Evolutionary conservation across 1,139 yeast genomes (phyloP), one percentile per base, ranked within the genome.

Genomic region (Candida sp.): DNA sequence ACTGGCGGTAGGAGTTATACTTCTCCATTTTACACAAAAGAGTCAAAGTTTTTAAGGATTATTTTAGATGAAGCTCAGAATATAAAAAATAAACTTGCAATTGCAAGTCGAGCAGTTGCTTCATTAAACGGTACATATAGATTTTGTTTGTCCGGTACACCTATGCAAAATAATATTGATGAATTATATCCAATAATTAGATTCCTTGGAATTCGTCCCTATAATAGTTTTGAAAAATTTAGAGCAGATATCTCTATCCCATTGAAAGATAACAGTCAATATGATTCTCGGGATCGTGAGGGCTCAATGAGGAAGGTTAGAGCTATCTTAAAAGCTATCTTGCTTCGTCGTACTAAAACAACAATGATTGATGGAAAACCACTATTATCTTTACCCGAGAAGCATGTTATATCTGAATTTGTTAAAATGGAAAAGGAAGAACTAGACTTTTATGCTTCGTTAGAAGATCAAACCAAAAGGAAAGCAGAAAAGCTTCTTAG

Each of bases 141-240:
- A 45, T 83, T 96, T 81, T 87, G 96, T 55, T 68, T 93, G 36
- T 82, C 95, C 4, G 99, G 99, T 53, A 93, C 99, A 0, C 99
- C 99, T 0, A 84, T 95, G 71, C 98, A 95, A 64, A 93, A 93
- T 55, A 78, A 73, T 43, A 77, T 91, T 46, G 86, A 80, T 36
- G 99, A 93, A 55, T 66, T 95, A 35, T 88, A 73, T 58, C 90
- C 97, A 2, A 65, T 90, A 38, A 60, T 93, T 25, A 64, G 91
- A 49, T 93, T 90, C 58, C 66, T 93, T 45, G 68, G 77, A 41
- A 83, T 89, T 37, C 73, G 75, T 45, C 95, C 95, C 0, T 86
- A 85, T 54, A 68, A 75, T 53, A 70, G 82, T 57, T 87, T 82
- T 52, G 55, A 54, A 11, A 71, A 66, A 41, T 91, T 90, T 59